Base-by-base conservation (phyloP, 2,329 filamentous ascomycete species). In the Pseudogymnoascus sp. region DNA sequence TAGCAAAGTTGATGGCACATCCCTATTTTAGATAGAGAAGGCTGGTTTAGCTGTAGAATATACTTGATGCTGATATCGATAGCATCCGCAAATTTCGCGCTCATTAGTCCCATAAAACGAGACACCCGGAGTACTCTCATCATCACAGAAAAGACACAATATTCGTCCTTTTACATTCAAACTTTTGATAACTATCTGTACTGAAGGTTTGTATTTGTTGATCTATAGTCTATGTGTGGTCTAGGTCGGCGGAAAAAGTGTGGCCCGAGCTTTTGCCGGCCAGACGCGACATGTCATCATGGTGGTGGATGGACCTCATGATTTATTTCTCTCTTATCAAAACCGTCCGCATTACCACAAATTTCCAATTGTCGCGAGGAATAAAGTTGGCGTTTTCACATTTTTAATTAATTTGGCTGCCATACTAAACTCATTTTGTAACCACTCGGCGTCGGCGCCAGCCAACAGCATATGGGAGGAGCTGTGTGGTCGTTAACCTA, bases 231-330 rank as follows among this genome's bases (percentile, higher is more conserved):
- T 44, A n/a, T 7, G n/a, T 40, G 31, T 34, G 31, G 31, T 34
- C 23, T 16, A 14, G 11, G 28, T 18, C 6, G 8, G 28, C n/a
- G 28, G 50, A 34, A 56, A 56, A 56, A 21, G 50, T 56, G n/a
- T 56, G 28, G 50, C 28, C 50, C 50, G 50, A 56, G 50, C n/a
- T 56, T 56, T 56, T 56, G 10, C 50, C n/a, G 50, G 28, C 50
- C 11, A 34, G 28, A 56, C 50, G 16, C 50, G 50, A 34, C 42
- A 46, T 46, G 42, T 46, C 18, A 46, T 23, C 42, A 23, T 23
- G 42, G 10, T 23, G 21, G 10, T 12, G 31, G 31, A 3, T 53
- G 46, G 14, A 18, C 50, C n/a, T 34, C 50, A 34, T 18, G 28
- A 7, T 56, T 53, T 56, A 56, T 18, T 34, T 34, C 16, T 14